These are phyloP conservation scores for Phytophthora fragariae DNA, from an alignment of 352 stramenopile genomes.

Conservation along the genomic window DNA sequence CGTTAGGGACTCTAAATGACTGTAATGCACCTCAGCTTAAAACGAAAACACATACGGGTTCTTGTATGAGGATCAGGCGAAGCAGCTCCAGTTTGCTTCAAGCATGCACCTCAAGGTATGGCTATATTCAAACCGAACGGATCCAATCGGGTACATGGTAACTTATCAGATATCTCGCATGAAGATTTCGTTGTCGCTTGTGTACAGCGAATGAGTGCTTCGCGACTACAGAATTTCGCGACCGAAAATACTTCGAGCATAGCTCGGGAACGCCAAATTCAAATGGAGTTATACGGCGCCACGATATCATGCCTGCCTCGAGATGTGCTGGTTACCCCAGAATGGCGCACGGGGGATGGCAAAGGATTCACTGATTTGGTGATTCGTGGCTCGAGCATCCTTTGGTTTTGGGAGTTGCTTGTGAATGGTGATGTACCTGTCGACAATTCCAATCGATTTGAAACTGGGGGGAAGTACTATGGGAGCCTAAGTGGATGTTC, in stretches of 20 bases:
- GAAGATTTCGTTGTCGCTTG: slow-evolving; percentile 45
- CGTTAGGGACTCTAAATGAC: no score
- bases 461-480: slow-evolving; percentile 32
- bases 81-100: slow-evolving; percentile 34
- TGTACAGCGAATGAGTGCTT: slow-evolving; percentile 32
- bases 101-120: slow-evolving; percentile 43
- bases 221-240: slow-evolving; percentile 28
- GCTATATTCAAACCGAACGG: slow-evolving; percentile 40
- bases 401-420: slow-evolving; percentile 41
- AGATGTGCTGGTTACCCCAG: slow-evolving; percentile 36
- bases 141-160: slow-evolving; percentile 40
- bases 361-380: slow-evolving; percentile 43
- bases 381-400: slow-evolving; percentile 30
- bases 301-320: slow-evolving; percentile 29
- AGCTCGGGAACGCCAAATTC: slow-evolving; percentile 39
- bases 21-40: no score
- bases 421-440: slow-evolving; percentile 37
- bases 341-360: slow-evolving; percentile 29
- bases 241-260: slow-evolving; percentile 24
- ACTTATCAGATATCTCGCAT: slow-evolving; percentile 38
- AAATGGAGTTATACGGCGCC: slow-evolving; percentile 40
- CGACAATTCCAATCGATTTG: slow-evolving; percentile 30
- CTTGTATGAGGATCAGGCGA: slow-evolving; percentile 29
- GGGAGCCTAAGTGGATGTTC: slow-evolving; percentile 26
- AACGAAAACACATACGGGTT: slow-evolving; percentile 22